These are phyloP conservation scores for Rosa multiflora DNA, from an alignment of 306 rosid species.

Conservation along the genomic window DNA sequence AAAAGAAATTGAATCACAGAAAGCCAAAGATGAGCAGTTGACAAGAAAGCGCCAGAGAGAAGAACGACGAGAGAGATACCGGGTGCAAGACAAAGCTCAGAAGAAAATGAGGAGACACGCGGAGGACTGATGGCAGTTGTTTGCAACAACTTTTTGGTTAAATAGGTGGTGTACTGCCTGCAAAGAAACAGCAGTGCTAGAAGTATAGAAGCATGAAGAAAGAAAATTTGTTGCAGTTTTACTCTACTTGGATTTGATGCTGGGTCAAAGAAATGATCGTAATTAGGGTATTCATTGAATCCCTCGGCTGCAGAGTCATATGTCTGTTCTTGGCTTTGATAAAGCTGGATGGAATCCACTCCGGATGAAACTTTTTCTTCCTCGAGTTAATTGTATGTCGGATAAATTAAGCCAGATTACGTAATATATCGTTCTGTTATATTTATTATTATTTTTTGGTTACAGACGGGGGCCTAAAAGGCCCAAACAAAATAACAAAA, in stretches of 20 bases:
- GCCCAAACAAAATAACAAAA: too few species aligned
- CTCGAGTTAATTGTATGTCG: too few species aligned
- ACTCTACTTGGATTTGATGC: background rate
- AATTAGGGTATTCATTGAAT: too few species aligned
- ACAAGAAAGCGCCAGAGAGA: conserved; percentile 78
- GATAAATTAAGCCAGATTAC: too few species aligned
- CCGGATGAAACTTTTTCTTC: too few species aligned
- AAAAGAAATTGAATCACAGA: conserved; percentile 56
- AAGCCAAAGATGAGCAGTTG: conserved; percentile 64
- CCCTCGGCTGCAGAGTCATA: too few species aligned
- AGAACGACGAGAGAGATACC: conserved; percentile 72
- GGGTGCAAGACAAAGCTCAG: conserved; percentile 59
- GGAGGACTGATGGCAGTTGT: conserved; percentile 24
- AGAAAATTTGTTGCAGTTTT: background rate
- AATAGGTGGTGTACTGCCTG: background rate
- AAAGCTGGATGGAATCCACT: too few species aligned
- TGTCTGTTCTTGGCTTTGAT: too few species aligned
- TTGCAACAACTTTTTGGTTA: background rate
- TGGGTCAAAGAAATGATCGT: background rate
- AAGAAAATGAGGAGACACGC: conserved; percentile 59
- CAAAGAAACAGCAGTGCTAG: background rate
- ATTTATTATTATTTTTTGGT: too few species aligned
- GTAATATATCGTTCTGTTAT: too few species aligned
- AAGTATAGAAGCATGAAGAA: background rate
- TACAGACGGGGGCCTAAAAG: too few species aligned